Percentiles rank a stretch among this genome's conserved stretches.
Conservation (phyloP, 192 early-diverging fungal genomes). For the Backusella luteola region DNA sequence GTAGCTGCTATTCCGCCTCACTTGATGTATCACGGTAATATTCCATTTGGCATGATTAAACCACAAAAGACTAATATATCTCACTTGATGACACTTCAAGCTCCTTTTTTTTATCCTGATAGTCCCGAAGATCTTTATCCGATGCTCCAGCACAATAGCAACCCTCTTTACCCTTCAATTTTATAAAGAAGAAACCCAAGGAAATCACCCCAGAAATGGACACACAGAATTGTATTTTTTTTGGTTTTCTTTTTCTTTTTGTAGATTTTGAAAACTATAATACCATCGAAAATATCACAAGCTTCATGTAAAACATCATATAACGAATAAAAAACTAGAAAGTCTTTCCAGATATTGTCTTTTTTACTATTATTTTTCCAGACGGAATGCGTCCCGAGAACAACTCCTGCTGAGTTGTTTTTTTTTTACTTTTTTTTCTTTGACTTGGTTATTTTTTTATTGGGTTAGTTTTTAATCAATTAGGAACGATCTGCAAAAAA, state of each 20-base stretch:
- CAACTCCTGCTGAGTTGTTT: not conserved
- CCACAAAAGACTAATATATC: slow-evolving; percentile 5
- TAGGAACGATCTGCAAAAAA: not conserved
- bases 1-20: not conserved
- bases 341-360: not conserved
- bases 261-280: not conserved
- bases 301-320: slow-evolving; percentile 1
- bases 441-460: not conserved
- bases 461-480: not conserved
- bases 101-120: slow-evolving; percentile 28
- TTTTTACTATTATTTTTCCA: not conserved
- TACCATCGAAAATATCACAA: slow-evolving; percentile 1
- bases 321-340: not conserved
- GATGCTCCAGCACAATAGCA: not conserved
- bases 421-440: not conserved
- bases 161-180: slow-evolving; percentile 3
- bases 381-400: not conserved
- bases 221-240: not conserved
- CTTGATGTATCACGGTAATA: not conserved
- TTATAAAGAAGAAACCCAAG: not conserved
- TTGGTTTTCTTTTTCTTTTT: not conserved
- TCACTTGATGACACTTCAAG: slow-evolving; percentile 23
- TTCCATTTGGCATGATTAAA: not conserved
- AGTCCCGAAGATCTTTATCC: slow-evolving; percentile 8
- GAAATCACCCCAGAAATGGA: not conserved